Base-by-base conservation (phyloP, 441 rosid species). In the Kokia cookei region DNA sequence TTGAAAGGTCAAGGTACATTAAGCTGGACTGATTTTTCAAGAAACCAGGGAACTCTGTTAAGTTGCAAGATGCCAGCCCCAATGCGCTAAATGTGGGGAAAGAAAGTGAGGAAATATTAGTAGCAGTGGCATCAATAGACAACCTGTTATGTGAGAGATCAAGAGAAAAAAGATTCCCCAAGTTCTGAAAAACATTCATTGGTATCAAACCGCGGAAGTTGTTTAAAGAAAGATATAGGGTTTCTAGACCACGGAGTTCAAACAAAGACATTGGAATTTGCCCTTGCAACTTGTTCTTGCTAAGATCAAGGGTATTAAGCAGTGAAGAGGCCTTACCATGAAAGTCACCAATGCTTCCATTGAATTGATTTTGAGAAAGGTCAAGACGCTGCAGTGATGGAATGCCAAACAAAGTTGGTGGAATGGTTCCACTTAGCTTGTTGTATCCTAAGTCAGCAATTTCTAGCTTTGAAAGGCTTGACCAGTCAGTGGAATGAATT, bases 181-280 rank as follows among this genome's bases (percentile, higher is more conserved):
- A 77, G 19, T 19, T 37, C 2, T 15, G 72, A 59, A 85, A 8
- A 22, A 0, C 0, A 53, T 26, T 45, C 7, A 85, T 27, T 0
- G 42, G 48, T 4, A 85, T 1, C 0, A 82, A 67, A 37, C 85
- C 86, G 27, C 32, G 84, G 81, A 87, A 79, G 15, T 73, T 86
- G 80, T 89, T 89, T 47, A 14, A 82, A 17, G 86, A 76, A 65
- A 86, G 88, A n/a, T n/a, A n/a, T n/a, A n/a, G n/a, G n/a, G 78
- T 35, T 1, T 26, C 75, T 0, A 84, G 85, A 7, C 68, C 74
- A 10, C 0, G 69, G 22, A 85, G 65, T 12, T 72, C 2, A 45
- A 79, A 85, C 1, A 86, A 0, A 0, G 15, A 77, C 4, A 0
- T 13, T 0, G 89, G 83, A 5, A 90, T 1, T 0, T 61, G 4